Conservation (phyloP, 2,329 filamentous ascomycete genomes). For the Aspergillus awamori region DNA sequence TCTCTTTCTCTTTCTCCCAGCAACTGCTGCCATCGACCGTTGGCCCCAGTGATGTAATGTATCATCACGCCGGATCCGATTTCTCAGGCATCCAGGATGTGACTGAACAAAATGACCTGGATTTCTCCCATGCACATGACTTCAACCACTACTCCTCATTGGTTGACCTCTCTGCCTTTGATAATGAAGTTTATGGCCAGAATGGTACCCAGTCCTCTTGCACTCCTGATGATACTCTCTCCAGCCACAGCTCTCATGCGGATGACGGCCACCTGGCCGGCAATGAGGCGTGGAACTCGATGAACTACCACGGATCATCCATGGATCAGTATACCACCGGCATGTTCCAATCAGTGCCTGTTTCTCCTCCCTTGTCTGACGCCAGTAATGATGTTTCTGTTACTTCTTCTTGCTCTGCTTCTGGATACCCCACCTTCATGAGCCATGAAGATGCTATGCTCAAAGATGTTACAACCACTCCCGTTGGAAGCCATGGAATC, state of each 20-base stretch:
- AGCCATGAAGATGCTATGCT: conserved; percentile 42
- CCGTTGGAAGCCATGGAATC: conserved; percentile 39
- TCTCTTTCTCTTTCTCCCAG: conserved; percentile 47
- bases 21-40: conserved; percentile 43
- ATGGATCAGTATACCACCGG: conserved; percentile 40
- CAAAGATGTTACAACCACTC: conserved; percentile 39
- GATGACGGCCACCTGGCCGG: conserved; percentile 40
- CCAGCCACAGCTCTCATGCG: conserved; percentile 42
- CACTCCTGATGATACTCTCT: conserved; percentile 42
- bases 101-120: conserved; percentile 42
- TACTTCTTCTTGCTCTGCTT: conserved; percentile 44
- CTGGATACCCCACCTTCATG: conserved; percentile 43
- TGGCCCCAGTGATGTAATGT: conserved; percentile 44
- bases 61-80: conserved; percentile 41
- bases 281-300: conserved; percentile 40
- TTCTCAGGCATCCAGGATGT: conserved; percentile 42
- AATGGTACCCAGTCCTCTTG: conserved; percentile 34
- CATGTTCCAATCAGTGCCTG: conserved; percentile 43
- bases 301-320: conserved; percentile 39
- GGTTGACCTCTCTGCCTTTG: conserved; percentile 45
- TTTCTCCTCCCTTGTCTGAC: conserved; percentile 48
- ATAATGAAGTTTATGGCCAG: conserved; percentile 42
- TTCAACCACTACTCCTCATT: conserved; percentile 43
- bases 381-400: conserved; percentile 46
- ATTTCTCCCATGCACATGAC: conserved; percentile 40